A percentile compares a stretch with the other conserved stretches of the same genome.
phyloP scores from a whole-genome alignment of 192 early-diverging fungal species.

The Diversispora epigaea region DNA sequence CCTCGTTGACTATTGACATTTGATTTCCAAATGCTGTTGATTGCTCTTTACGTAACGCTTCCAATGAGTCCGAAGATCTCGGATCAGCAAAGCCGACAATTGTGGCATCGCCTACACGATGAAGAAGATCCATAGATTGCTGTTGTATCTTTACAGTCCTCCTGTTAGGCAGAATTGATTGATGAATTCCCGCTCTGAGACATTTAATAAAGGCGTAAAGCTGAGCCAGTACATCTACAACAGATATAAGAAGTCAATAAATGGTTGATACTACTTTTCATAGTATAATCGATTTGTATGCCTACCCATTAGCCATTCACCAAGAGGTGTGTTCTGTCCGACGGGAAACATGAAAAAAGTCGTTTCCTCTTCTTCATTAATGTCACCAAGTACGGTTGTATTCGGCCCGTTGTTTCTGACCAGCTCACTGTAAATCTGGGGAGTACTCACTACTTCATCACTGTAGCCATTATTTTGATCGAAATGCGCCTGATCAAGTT shows the following conservation, averaged over 20 bases:
- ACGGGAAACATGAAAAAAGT: constrained; percentile 12
- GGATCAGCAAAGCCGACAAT: constrained; percentile 19
- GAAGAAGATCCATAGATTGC: constrained; percentile 31
- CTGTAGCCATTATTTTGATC: background rate
- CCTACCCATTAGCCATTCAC: constrained; percentile 28
- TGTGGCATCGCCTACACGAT: constrained; percentile 26
- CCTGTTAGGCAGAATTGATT: constrained; percentile 23
- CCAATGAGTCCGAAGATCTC: constrained; percentile 15
- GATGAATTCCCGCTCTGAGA: constrained; percentile 29
- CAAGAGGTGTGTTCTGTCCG: constrained; percentile 18
- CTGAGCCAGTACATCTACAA: constrained; percentile 22
- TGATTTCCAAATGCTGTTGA: constrained; percentile 1
- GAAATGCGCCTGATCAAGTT: constrained; percentile 2
- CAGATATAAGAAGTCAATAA: background rate
- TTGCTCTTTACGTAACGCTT: constrained; percentile 27
- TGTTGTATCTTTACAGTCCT: constrained; percentile 29
- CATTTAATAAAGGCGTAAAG: constrained; percentile 31
- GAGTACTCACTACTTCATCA: background rate
- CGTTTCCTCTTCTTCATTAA: constrained; percentile 7
- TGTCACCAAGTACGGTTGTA: background rate
- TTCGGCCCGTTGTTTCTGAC: background rate
- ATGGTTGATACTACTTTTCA: background rate
- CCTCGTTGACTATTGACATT: background rate
- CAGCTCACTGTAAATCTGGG: background rate
- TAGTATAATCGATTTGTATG: background rate